Evolutionary conservation across 2,329 filamentous ascomycete species (phyloP).

Genomic region (Corinectria fuckeliana): DNA sequence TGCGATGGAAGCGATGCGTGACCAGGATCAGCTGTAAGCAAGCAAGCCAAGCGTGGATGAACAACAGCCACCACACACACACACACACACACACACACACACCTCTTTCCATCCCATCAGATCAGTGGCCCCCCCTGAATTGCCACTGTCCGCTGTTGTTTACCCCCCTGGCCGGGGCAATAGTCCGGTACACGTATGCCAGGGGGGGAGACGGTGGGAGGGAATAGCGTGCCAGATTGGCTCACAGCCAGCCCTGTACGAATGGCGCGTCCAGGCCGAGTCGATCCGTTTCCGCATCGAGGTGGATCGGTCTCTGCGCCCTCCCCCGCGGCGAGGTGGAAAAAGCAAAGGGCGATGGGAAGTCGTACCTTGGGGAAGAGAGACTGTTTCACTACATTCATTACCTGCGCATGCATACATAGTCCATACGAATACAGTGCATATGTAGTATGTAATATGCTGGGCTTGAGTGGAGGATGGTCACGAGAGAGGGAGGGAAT

Average conservation of each 20-base stretch:
- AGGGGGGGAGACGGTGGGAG: background rate
- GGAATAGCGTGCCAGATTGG: too few species aligned
- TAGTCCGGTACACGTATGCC: background rate
- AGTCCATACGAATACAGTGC: too few species aligned
- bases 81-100: too few species aligned
- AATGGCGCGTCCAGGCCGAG: background rate
- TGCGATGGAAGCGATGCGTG: too few species aligned
- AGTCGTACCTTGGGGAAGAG: background rate
- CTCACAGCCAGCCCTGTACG: too few species aligned
- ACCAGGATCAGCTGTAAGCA: too few species aligned
- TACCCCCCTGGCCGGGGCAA: too few species aligned
- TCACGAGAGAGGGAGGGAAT: background rate
- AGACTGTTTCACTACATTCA: background rate
- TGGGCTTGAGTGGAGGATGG: background rate
- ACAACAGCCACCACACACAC: too few species aligned
- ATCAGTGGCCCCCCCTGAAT: background rate
- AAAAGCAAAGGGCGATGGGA: conserved; percentile 4
- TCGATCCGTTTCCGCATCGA: background rate
- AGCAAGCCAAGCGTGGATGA: too few species aligned
- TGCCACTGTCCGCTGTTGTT: background rate
- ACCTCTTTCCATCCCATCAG: background rate
- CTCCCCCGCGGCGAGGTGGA: background rate
- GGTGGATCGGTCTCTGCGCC: background rate
- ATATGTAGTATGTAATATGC: too few species aligned
- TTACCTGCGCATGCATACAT: too few species aligned